These are phyloP conservation scores for Miscanthus lutarioriparius DNA, from an alignment of 176 grass and related monocot genomes.

Conservation along the genomic window DNA sequence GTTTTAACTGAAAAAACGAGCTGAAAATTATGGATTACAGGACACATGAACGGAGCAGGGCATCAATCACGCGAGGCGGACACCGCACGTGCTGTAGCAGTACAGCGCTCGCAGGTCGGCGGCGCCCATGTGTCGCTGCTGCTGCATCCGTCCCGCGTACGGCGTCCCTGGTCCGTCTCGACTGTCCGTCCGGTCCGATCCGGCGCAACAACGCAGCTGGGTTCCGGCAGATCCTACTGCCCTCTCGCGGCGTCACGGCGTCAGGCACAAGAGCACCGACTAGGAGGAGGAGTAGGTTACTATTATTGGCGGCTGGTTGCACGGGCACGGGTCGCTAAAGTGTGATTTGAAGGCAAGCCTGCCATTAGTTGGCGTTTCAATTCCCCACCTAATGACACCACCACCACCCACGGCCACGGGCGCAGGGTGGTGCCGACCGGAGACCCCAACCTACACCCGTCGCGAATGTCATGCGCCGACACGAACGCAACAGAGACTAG, in stretches of 20 bases:
- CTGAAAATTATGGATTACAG: too few species aligned
- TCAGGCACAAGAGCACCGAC: not conserved
- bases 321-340: not conserved
- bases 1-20: too few species aligned
- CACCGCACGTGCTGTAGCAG: not conserved
- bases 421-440: too few species aligned
- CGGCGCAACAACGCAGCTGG: not conserved
- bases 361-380: slow-evolving; percentile 53
- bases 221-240: not conserved
- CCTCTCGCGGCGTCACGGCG: not conserved
- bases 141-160: not conserved
- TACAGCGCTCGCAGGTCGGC: not conserved
- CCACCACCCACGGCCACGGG: too few species aligned
- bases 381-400: slow-evolving; percentile 39
- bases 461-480: slow-evolving; percentile 19
- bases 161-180: not conserved
- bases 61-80: too few species aligned
- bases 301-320: too few species aligned
- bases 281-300: too few species aligned
- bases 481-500: not conserved
- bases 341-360: slow-evolving; percentile 38
- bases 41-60: too few species aligned
- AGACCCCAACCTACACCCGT: too few species aligned
- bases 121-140: not conserved
- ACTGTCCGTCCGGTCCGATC: too few species aligned